Evolutionary conservation across 495 filamentous ascomycete species (phyloP).

Genomic region (Pseudevernia furfuracea): DNA sequence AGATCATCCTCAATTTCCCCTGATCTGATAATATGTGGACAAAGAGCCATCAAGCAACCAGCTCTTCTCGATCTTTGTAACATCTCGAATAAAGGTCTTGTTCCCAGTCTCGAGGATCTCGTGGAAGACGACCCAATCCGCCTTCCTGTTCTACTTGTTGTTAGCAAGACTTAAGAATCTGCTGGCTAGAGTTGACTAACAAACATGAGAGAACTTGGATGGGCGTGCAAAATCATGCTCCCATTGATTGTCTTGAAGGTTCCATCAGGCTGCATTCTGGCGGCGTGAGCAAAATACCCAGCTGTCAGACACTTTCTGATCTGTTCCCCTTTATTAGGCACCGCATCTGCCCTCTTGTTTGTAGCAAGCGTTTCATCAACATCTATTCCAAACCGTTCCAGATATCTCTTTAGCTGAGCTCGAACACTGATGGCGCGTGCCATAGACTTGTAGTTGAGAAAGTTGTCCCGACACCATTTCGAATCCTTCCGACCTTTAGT

Average conservation of each 20-base stretch:
- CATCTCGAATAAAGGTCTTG: slow-evolving; percentile 86
- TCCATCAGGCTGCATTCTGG: slow-evolving; percentile 91
- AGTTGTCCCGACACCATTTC: slow-evolving; percentile 79
- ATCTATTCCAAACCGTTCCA: slow-evolving; percentile 75
- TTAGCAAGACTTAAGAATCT: not conserved
- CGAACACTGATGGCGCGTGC: slow-evolving; percentile 77
- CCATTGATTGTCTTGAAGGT: slow-evolving; percentile 77
- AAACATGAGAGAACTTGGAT: slow-evolving; percentile 93
- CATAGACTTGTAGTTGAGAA: slow-evolving; percentile 79
- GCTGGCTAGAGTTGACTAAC: slow-evolving; percentile 37
- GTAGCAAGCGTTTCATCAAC: slow-evolving; percentile 52
- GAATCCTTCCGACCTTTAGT: slow-evolving; percentile 77
- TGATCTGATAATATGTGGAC: slow-evolving; percentile 63
- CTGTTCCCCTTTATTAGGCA: slow-evolving; percentile 52
- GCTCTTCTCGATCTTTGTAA: slow-evolving; percentile 82
- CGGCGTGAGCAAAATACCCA: slow-evolving; percentile 93
- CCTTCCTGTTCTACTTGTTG: slow-evolving; percentile 67
- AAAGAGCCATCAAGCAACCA: slow-evolving; percentile 89
- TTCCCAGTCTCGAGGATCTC: slow-evolving; percentile 87
- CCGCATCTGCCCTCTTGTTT: slow-evolving; percentile 27
- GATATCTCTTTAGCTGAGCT: slow-evolving; percentile 74
- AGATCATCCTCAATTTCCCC: not conserved
- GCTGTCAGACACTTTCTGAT: slow-evolving; percentile 82
- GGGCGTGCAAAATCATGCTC: slow-evolving; percentile 66
- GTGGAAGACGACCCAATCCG: slow-evolving; percentile 96